Base-by-base conservation (phyloP, 768 basidiomycete genomes). In the Suillus cothurnatus region DNA sequence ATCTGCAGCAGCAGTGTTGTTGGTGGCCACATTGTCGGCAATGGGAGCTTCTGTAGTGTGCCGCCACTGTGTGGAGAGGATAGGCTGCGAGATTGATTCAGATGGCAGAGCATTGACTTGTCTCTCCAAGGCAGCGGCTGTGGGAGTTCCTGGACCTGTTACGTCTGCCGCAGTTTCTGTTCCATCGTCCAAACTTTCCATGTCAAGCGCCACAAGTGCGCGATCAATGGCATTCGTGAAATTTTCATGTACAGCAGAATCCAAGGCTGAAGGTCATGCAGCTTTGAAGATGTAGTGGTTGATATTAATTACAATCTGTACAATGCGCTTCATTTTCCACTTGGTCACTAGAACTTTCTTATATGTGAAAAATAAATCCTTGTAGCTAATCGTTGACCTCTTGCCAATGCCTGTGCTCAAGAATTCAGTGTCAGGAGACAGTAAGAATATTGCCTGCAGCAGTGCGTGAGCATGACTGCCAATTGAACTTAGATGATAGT, bases 301-400 rank as follows among this genome's bases (percentile, higher is more conserved):
- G n/a, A n/a, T n/a, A n/a, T n/a, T n/a, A n/a, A n/a, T n/a, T 52
- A 52, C 50, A 52, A 52, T 52, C 23, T 41, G 41, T 41, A 31
- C 19, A 9, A 61, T 47, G 60, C 8, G 19, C 28, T 38, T 32
- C 4, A 8, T 61, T 8, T 61, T n/a, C 60, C 60, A 61, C 26
- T 61, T 41, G 19, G 39, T 19, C 23, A 61, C 47, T 21, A 61
- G 41, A n/a, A 61, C 41, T 14, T 41, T 41, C 60, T 61, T 61
- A 9, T 61, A 61, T 5, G 17, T 41, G 41, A 31, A 34, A 31
- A 61, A 61, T 34, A 61, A 21, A n/a, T 47, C 28, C 17, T 32
- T 41, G 47, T 61, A 61, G 41, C 41, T 31, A 31, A 41, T 43
- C 0, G 7, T 43, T 21, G 19, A 43, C 41, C 41, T 43, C 41